Evolutionary conservation across 768 basidiomycete species (phyloP), one percentile per base, ranked within the genome.

Genomic region (Tylopilus sp.): DNA sequence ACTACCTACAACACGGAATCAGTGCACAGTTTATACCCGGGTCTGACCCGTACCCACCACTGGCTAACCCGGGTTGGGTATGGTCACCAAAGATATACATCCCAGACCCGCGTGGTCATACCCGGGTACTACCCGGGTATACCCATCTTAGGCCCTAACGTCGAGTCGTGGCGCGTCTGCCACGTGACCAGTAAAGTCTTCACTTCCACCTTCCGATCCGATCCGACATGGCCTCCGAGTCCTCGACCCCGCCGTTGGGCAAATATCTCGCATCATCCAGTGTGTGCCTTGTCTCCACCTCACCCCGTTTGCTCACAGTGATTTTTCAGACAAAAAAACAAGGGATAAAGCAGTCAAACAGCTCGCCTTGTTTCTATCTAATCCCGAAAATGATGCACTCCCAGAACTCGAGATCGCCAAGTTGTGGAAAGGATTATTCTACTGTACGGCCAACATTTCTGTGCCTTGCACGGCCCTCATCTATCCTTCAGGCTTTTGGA

Each of bases 351-450:
- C 95, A 1, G 80, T 97, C 55, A 85, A 86, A 66, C 82, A 81
- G 52, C 77, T 98, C 9, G 75, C 85, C 0, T 68, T 74, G 4
- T 95, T 98, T 67, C 80, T 98, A 26, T 92, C 91, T 2, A 78
- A 82, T 59, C 75, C 79, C 41, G 67, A 68, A 9, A 74, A 75
- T 51, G 74, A 85, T 73, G 76, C 68, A 21, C 69, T 95, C 26
- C 71, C 86, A 15, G 81, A 86, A 50, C 52, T 74, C 25, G 94
- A 98, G 62, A 86, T 97, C 84, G 79, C 82, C 55, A 95, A 94
- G 69, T 69, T 98, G 26, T 98, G 95, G 95, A 98, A 99, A 68
- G 95, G 95, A 1, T 80, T 98, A 45, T 99, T 95, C 69, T 99
- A 95, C 69, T 97, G 95, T 93, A 56, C 57, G 83, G 69, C 6